Evolutionary conservation across 176 grass and related monocot genomes (phyloP), one percentile per base, ranked within the genome.

Genomic region (Otatea glauca): DNA sequence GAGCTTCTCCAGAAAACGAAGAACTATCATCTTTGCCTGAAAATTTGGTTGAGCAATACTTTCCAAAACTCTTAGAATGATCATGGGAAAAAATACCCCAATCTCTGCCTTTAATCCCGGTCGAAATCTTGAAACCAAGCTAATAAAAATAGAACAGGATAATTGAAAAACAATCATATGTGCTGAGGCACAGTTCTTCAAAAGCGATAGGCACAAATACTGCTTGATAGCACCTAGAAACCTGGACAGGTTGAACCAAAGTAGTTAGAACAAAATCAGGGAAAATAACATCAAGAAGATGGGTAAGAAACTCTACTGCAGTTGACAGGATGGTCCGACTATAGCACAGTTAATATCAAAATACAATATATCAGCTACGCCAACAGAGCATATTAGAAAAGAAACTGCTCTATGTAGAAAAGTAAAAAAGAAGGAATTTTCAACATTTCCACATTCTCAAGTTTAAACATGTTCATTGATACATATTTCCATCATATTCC

Each of bases 221-320:
- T 99, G 96, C 83, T 96, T 99, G 85, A 99, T 99, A 73, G 96
- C 96, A 76, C 96, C 96, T 54, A 99, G 89, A 94, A 99, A 99
- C 87, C 96, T 99, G 93, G 81, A 85, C 49, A 83, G 32, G 82
- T 88, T 76, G 42, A 87, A 64, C 59, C n/a, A 72, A 83, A 67
- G 34, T 69, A 70, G 65, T 92, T 82, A 93, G 79, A 83, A 7
- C 80, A 89, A 70, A 70, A 34, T 59, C 24, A 16, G 6, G n/a
- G 14, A 68, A 87, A 83, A 75, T 58, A 48, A 55, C 39, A 90
- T 68, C 39, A 68, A 72, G 78, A 70, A 43, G 17, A 78, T 38
- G 39, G 63, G 63, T 79, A 65, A 67, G 71, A 7, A 32, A 43
- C 34, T 77, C 25, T 70, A 60, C 41, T 38, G 21, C 35, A 66